Evolutionary conservation across 2,329 filamentous ascomycete genomes (phyloP).

Genomic region (Pseudocercospora fijiensis): DNA sequence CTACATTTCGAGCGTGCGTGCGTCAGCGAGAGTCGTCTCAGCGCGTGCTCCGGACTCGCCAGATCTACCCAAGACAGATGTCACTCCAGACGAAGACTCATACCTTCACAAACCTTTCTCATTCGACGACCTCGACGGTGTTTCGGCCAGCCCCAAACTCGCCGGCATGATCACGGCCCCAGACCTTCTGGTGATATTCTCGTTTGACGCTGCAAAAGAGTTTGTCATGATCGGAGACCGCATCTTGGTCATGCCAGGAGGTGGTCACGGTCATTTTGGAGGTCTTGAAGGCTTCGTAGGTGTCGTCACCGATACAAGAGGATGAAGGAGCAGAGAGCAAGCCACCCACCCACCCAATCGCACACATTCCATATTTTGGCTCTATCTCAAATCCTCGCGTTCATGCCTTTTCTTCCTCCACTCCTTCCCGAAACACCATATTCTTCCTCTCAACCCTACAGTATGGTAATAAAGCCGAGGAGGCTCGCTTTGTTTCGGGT

Average conservation of each 20-base stretch:
- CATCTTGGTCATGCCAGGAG: slow-evolving; percentile 70
- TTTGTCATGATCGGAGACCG: slow-evolving; percentile 71
- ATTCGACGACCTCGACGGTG: slow-evolving; percentile 30
- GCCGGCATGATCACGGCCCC: slow-evolving; percentile 31
- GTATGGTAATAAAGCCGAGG: neutral
- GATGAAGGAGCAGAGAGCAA: slow-evolving; percentile 30
- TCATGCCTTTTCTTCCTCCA: neutral
- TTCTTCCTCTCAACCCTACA: neutral
- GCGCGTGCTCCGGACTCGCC: slow-evolving; percentile 36
- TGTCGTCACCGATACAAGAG: slow-evolving; percentile 47
- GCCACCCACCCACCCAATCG: neutral
- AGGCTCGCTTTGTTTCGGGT: neutral
- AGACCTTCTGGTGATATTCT: slow-evolving; percentile 59
- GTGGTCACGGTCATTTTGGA: slow-evolving; percentile 59
- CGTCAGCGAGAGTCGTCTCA: slow-evolving; percentile 69
- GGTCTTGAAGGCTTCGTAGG: slow-evolving; percentile 73
- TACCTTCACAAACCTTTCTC: slow-evolving; percentile 32
- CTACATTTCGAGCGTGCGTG: slow-evolving; percentile 83
- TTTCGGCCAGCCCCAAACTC: slow-evolving; percentile 17
- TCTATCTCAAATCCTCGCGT: neutral
- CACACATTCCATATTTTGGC: neutral
- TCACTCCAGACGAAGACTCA: slow-evolving; percentile 35
- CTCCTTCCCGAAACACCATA: neutral
- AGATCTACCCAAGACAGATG: neutral
- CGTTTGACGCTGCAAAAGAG: slow-evolving; percentile 67